These are phyloP conservation scores for Blumeria hordei DNA, from an alignment of 2,329 filamentous ascomycete species.

Conservation along the genomic window DNA sequence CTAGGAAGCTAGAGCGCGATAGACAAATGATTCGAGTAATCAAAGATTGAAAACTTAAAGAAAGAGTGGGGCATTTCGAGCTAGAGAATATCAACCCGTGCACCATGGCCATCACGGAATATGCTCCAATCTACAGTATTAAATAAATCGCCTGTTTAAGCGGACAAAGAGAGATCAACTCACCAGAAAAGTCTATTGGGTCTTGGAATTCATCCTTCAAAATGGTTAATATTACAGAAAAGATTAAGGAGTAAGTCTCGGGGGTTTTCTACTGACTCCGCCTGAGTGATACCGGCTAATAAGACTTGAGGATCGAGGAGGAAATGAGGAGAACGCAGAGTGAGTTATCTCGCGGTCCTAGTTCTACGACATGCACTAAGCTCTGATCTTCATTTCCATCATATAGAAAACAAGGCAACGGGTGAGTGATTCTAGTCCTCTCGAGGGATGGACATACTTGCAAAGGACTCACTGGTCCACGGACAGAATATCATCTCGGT, in stretches of 20 bases:
- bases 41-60: no score
- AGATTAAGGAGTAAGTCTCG: constrained; percentile 80
- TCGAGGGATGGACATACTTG: no score
- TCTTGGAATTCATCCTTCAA: constrained; percentile 13
- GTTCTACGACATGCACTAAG: not conserved
- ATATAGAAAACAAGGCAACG: constrained; percentile 87
- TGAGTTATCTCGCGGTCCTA: constrained; percentile 22
- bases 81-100: no score
- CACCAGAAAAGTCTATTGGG: no score
- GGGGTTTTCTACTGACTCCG: not conserved
- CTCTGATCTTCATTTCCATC: no score
- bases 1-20: no score
- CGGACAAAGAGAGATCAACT: no score
- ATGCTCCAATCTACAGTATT: no score
- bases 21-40: no score
- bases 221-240: constrained; percentile 99
- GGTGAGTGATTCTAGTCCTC: constrained; percentile 31
- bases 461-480: not conserved
- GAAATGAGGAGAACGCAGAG: constrained; percentile 99
- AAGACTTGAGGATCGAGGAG: constrained; percentile 63
- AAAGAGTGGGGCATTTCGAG: no score
- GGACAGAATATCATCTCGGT: constrained; percentile 89
- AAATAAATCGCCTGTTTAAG: no score
- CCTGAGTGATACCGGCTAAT: constrained; percentile 4
- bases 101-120: no score